These are phyloP conservation scores for Persicaria tinctoria DNA, from an alignment of 148 eudicot species.

Conservation along the genomic window DNA sequence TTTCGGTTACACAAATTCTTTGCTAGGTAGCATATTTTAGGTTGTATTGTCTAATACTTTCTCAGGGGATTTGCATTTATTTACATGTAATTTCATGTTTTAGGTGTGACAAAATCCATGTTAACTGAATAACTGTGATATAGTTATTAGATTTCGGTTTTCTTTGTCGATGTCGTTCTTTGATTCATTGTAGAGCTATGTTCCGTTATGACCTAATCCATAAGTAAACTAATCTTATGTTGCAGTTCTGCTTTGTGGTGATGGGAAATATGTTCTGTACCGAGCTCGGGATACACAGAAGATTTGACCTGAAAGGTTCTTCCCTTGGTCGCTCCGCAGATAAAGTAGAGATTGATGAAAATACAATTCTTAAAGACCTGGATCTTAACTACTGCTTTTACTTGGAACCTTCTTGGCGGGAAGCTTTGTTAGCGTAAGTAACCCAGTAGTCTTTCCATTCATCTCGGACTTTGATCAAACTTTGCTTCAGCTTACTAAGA, in stretches of 20 bases:
- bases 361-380: constrained; percentile 92
- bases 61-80: background rate
- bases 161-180: background rate
- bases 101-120: background rate
- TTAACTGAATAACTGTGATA: background rate
- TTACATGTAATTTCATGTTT: background rate
- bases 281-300: constrained; percentile 86
- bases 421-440: constrained; percentile 66
- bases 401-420: constrained; percentile 93
- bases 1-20: too few species aligned
- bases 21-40: too few species aligned
- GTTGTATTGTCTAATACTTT: too few species aligned
- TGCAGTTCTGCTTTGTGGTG: constrained; percentile 96
- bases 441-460: background rate
- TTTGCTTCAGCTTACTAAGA: too few species aligned
- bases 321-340: constrained; percentile 90
- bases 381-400: constrained; percentile 85
- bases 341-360: constrained; percentile 93
- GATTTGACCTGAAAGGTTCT: constrained; percentile 94
- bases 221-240: constrained; percentile 10
- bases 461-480: too few species aligned
- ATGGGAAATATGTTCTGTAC: constrained; percentile 99
- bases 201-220: too few species aligned
- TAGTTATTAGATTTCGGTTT: background rate
- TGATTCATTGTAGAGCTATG: background rate